Base-by-base conservation (phyloP, 176 grass and related monocot genomes). In the Calamus simplicifolius region DNA sequence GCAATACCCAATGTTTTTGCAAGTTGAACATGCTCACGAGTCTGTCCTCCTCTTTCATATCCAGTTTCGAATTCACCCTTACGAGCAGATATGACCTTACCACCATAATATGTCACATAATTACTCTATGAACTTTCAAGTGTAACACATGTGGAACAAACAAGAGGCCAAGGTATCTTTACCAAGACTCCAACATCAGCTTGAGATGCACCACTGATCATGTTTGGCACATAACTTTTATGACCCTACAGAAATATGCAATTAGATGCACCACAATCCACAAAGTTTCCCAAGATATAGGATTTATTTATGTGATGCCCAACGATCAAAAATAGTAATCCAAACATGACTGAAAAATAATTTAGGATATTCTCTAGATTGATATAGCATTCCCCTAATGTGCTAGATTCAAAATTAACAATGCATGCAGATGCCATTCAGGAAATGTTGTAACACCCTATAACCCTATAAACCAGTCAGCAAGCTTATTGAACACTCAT, bases 41-140 rank as follows among this genome's bases (percentile, higher is more conserved):
- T 95, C 48, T 88, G 84, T 18, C 89, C 89, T 62, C 84, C 84
- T 75, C 68, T 95, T 66, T 88, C 89, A 52, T 85, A 95, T 57
- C 89, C 89, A 51, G 89, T 95, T 78, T 95, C 89, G 64, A 95
- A 95, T 73, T 95, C 90, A 78, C 90, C 90, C 68, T 90, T 95
- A 59, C 90, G 71, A 51, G 89, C 84, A 67, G 89, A 94, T 81
- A 94, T 88, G 25, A 94, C 84, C 89, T 94, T 51, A 17, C 80
- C 35, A 43, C 7, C 8, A 10, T 13, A 13, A 68, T 16, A 18
- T 5, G 25, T 56, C 16, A 57, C 27, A 76, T 12, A 2, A 43
- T 43, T 12, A 35, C 31, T 35, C 31, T 35, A 13, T 43, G 35
- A 43, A 43, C 2, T 21, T 58, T 12, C 0, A 52, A 50, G 29